Conservation (phyloP, 345 rosid species). For the Eucalyptus brandiana region DNA sequence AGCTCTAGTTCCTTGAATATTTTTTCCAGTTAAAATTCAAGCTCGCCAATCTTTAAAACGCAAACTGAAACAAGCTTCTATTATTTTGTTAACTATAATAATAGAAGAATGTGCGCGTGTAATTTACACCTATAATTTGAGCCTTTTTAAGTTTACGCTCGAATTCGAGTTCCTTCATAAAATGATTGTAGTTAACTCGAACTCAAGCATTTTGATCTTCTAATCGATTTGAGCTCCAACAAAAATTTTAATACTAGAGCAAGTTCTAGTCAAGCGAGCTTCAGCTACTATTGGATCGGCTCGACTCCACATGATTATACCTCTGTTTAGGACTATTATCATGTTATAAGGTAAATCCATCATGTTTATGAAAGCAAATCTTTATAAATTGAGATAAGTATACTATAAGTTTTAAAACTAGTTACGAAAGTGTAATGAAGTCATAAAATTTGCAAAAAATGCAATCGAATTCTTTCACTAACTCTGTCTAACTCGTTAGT, state of each 20-base stretch:
- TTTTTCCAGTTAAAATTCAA: background rate
- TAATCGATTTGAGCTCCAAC: background rate
- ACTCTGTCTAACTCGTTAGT: no score
- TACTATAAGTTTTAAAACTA: rapidly evolving
- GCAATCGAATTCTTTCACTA: no score
- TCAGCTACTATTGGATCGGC: background rate
- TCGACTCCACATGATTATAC: background rate
- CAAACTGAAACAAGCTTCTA: no score
- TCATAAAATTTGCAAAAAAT: no score
- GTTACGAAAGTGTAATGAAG: rapidly evolving
- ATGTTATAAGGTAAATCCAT: no score
- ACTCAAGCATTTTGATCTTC: background rate
- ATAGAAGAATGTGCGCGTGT: no score
- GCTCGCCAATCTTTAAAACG: background rate
- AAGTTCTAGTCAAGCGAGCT: background rate
- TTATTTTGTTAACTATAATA: no score
- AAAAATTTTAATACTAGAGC: background rate
- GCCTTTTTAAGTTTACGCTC: no score
- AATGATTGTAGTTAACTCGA: background rate
- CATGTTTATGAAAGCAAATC: no score
- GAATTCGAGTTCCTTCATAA: background rate
- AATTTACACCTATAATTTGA: no score
- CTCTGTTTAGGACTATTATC: background rate
- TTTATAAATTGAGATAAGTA: no score
- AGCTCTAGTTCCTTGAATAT: background rate